Evolutionary conservation across 352 stramenopile genomes (phyloP).

Genomic region (Globisporangium mamillatum): DNA sequence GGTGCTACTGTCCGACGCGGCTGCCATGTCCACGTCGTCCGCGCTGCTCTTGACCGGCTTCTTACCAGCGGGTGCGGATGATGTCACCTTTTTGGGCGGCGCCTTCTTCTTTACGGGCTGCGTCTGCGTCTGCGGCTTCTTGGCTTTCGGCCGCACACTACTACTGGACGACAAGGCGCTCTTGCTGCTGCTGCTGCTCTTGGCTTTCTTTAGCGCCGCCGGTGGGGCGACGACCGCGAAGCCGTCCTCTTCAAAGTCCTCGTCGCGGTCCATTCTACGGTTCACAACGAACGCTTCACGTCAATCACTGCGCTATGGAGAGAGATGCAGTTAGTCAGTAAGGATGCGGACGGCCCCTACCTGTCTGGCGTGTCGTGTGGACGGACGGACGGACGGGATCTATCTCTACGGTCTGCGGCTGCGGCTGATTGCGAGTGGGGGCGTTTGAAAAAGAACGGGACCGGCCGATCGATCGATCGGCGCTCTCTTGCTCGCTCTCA

Average conservation of each 20-base stretch:
- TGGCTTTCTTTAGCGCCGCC: conserved; percentile 5
- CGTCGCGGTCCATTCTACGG: conserved; percentile 13
- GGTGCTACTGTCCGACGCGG: neutral
- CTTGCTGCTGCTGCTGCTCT: neutral
- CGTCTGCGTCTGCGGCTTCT: neutral
- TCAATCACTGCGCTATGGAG: too few species aligned
- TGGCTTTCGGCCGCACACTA: conserved; percentile 5
- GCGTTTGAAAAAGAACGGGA: neutral
- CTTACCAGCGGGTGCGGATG: neutral
- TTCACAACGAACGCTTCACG: neutral
- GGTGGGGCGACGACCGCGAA: conserved; percentile 14
- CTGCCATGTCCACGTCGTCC: neutral
- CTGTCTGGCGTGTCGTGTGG: neutral
- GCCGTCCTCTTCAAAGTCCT: conserved; percentile 17
- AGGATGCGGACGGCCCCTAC: neutral
- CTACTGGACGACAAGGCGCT: neutral
- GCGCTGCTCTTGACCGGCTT: conserved; percentile 2
- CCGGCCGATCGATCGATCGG: neutral
- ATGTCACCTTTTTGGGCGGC: neutral
- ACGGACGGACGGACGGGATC: neutral
- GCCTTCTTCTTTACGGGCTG: conserved; percentile 1
- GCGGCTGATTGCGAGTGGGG: neutral
- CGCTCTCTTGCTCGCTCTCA: neutral
- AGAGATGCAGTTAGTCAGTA: neutral
- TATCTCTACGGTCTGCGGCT: neutral